phyloP scores from a whole-genome alignment of 2,329 filamentous ascomycete species.

The Aspergillus quadricinctus region DNA sequence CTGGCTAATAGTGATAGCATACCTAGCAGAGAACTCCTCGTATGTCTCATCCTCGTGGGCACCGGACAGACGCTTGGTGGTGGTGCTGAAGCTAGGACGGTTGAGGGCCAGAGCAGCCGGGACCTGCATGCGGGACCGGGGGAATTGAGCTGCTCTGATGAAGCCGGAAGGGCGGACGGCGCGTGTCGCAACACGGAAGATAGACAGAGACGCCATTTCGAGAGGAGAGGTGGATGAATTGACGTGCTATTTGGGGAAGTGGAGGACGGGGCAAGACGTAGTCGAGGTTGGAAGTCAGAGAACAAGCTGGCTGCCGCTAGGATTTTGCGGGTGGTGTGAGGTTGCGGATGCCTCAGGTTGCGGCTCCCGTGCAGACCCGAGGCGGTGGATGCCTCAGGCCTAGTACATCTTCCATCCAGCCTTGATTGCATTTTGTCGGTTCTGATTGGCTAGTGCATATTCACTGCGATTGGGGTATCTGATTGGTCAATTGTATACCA shows the following conservation, averaged over 20 bases:
- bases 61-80: constrained; percentile 54
- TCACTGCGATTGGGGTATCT: not conserved
- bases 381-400: constrained; percentile 25
- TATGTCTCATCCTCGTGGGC: constrained; percentile 91
- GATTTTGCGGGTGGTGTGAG: constrained; percentile 40
- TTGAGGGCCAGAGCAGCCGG: constrained; percentile 51
- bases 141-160: constrained; percentile 60
- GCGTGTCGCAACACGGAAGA: constrained; percentile 70
- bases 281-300: constrained; percentile 21
- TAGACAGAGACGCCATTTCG: constrained; percentile 61
- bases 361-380: constrained; percentile 19
- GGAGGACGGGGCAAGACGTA: constrained; percentile 15
- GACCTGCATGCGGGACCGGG: constrained; percentile 55
- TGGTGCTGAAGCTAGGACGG: constrained; percentile 57
- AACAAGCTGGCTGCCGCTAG: constrained; percentile 20
- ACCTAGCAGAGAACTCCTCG: constrained; percentile 98
- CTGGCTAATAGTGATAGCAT: constrained; percentile 35
- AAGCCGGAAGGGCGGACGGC: constrained; percentile 55
- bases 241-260: constrained; percentile 12
- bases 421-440: constrained; percentile 19
- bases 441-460: constrained; percentile 22
- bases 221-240: constrained; percentile 22
- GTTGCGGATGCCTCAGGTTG: constrained; percentile 23
- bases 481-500: constrained; percentile 7
- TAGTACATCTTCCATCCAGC: not conserved